Percentiles rank a stretch among this genome's conserved stretches.
These are phyloP conservation scores for Paramecium sexaurelia DNA, from an alignment of 73 alveolate species.

Conservation along the genomic window DNA sequence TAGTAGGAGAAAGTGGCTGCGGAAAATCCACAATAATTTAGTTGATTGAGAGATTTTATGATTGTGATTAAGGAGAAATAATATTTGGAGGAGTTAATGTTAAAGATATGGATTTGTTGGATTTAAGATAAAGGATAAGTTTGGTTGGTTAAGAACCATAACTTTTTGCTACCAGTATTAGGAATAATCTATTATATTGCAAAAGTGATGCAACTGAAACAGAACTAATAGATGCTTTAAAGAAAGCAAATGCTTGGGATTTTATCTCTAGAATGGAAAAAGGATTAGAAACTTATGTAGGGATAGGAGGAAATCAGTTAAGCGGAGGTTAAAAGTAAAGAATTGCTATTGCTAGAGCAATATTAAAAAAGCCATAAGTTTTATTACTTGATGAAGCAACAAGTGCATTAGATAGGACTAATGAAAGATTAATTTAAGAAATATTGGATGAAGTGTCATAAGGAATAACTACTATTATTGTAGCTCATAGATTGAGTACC, in stretches of 20 bases:
- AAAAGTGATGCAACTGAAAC: slow-evolving; percentile 84
- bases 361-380: slow-evolving; percentile 78
- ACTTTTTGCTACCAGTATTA: slow-evolving; percentile 82
- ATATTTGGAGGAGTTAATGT: slow-evolving; percentile 76
- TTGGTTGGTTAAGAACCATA: slow-evolving; percentile 86
- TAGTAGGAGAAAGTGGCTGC: slow-evolving; percentile 82
- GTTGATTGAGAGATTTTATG: slow-evolving; percentile 85
- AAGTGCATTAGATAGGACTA: slow-evolving; percentile 84
- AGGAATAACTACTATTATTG: slow-evolving; percentile 79
- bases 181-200: slow-evolving; percentile 88
- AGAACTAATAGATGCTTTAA: slow-evolving; percentile 78
- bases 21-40: slow-evolving; percentile 83
- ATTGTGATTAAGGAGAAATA: slow-evolving; percentile 76
- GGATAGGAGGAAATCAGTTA: slow-evolving; percentile 75
- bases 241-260: slow-evolving; percentile 79
- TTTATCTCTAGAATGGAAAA: slow-evolving; percentile 73
- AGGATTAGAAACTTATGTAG: slow-evolving; percentile 70
- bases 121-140: slow-evolving; percentile 76
- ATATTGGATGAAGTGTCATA: slow-evolving; percentile 74
- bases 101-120: slow-evolving; percentile 72
- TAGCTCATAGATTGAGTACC: slow-evolving; percentile 88
- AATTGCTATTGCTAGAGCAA: slow-evolving; percentile 81
- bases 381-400: slow-evolving; percentile 85
- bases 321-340: slow-evolving; percentile 85
- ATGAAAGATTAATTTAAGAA: slow-evolving; percentile 81